Base-by-base conservation (phyloP, 2,329 filamentous ascomycete species). In the Cordyceps militaris region DNA sequence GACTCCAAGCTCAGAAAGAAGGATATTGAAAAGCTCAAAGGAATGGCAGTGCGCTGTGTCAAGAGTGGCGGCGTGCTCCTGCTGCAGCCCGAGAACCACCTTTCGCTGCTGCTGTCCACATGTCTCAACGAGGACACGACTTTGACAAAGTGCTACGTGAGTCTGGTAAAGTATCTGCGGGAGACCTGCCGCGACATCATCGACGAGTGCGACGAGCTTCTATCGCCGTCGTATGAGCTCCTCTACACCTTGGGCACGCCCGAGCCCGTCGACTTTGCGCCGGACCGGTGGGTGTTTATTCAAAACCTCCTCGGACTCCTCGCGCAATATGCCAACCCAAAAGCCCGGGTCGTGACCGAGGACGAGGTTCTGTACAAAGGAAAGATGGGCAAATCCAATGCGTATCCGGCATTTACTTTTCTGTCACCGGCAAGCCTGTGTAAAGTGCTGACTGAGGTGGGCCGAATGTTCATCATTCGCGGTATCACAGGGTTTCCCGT, bases 181-280 rank as follows among this genome's bases (percentile, higher is more conserved):
- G 14, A 51, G 0, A 59, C 67, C 2, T 73, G 77, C 0, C 71
- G 82, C 0, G 83, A 86, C 60, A 74, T 88, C 2, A 72, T 88
- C 0, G 84, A 88, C 58, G 84, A 88, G 66, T 84, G 80, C 40
- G 85, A 88, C 49, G 83, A 87, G 58, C 82, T 81, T 56, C 80
- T 87, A 44, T 81, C 76, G 44, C 74, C 78, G 4, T 81, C 79
- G 48, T 85, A 84, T 40, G 82, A 88, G 63, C 66, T 87, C 0
- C 73, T 87, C 1, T 87, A 88, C 58, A 85, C 83, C 0, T 78
- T 86, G 62, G 85, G 84, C 0, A 60, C 65, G 0, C 80, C 84
- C 58, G 63, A 66, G 1, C 61, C 76, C 0, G 71, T 85, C 0
- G 79, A 86, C 5, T 70, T 77, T 11, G 75, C 76, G 47, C 80